Evolutionary conservation across 2,329 filamentous ascomycete species (phyloP), one percentile per base, ranked within the genome.

Genomic region (Fusarium sp.): DNA sequence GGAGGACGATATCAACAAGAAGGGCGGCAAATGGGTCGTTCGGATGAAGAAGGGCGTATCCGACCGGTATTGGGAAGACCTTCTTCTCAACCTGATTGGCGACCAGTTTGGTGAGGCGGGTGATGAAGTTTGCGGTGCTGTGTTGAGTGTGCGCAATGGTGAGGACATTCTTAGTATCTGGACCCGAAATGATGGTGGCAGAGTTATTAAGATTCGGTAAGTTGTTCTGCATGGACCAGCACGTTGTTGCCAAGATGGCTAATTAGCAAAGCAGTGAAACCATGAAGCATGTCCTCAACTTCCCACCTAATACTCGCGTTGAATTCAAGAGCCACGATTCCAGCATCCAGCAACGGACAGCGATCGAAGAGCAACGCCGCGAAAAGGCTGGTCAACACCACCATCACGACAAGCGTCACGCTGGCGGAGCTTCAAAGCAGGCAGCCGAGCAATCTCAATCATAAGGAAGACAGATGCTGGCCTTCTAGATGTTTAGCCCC

Each of bases 91-190:
- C 26, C 91, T 98, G 74, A 89, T 98, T 61, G 96, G 96, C 44
- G 94, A 98, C 76, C 94, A 98, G 79, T 98, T 99, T 78, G 88
- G 89, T 54, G 96, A 98, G 77, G 94, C 94, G 39, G 89, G 91
- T 52, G 95, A 98, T 74, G 95, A 99, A 79, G 91, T 99, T 43
- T 99, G 95, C 77, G 96, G 96, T 64, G 93, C 93, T 57, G 96
- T 99, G 30, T 86, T 99, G 44, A 98, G 94, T 79, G 93, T 99
- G 69, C 88, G 96, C 67, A 97, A 94, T 76, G 95, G 94, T 44
- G 96, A 99, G 82, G 96, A 99, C 78, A 97, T 98, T 67, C 87
- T 99, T 80, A 98, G 94, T 82, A 94, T 99, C 78, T 99, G 96
- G 96, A 97, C 94, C 58, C 92, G 94, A 80, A 96, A 93, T 75